Percentiles rank a stretch among this genome's conserved stretches.
Conservation (phyloP, 345 rosid species). For the Hibiscus tridactylites region DNA sequence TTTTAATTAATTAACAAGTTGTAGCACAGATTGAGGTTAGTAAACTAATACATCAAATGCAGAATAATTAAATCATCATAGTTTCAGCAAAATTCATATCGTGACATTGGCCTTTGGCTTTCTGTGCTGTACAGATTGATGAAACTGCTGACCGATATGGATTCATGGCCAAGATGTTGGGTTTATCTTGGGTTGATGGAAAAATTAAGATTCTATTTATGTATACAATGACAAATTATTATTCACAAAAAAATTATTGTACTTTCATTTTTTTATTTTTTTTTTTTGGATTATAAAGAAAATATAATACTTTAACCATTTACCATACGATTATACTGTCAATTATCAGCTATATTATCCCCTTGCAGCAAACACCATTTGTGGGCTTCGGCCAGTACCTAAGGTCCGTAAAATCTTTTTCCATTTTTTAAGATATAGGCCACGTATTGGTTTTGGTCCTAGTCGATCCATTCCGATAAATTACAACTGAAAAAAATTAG, state of each 20-base stretch:
- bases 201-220: too few relatives aligned
- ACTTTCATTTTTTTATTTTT: not conserved
- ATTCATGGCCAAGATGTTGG: conserved; percentile 56
- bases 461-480: too few relatives aligned
- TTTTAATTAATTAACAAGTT: not conserved
- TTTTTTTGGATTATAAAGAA: not conserved
- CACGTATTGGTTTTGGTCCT: too few relatives aligned
- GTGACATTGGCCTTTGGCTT: too few relatives aligned
- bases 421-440: too few relatives aligned
- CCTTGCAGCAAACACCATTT: too few relatives aligned
- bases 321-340: too few relatives aligned
- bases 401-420: too few relatives aligned
- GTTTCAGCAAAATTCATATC: not conserved
- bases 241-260: not conserved
- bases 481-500: too few relatives aligned
- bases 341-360: too few relatives aligned
- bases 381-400: too few relatives aligned
- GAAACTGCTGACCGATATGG: conserved; percentile 50
- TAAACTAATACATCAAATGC: not conserved
- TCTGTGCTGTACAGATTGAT: conserved; percentile 32
- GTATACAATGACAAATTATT: not conserved
- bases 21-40: not conserved
- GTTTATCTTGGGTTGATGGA: conserved; percentile 29
- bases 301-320: not conserved
- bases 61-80: not conserved